phyloP scores from a whole-genome alignment of 73 alveolate species.

The Paramecium tetraurelia region DNA sequence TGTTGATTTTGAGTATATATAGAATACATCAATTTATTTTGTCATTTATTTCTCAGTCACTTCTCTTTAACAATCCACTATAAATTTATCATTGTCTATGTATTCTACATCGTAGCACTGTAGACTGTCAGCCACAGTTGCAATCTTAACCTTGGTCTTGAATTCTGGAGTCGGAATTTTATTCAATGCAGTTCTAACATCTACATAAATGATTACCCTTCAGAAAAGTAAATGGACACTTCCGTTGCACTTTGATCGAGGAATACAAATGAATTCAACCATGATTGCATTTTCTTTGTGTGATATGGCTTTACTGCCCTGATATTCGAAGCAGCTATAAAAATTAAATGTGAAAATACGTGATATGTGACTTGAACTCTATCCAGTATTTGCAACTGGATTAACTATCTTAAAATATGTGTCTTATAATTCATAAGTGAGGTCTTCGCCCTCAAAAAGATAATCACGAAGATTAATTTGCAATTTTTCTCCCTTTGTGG shows the following conservation, averaged over 20 bases:
- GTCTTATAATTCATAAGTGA: not conserved
- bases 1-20: not conserved
- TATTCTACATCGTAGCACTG: constrained; percentile 11
- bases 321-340: not conserved
- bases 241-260: not conserved
- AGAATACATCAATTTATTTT: constrained; percentile 4
- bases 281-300: not conserved
- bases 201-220: not conserved
- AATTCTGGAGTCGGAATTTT: not conserved
- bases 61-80: not conserved
- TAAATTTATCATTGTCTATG: not conserved
- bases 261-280: constrained; percentile 24
- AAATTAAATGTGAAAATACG: not conserved
- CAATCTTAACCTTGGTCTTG: not conserved
- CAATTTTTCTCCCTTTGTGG: not conserved
- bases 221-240: not conserved
- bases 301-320: not conserved
- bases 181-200: not conserved
- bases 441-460: not conserved
- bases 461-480: not conserved
- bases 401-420: not conserved
- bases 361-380: not conserved
- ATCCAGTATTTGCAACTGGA: not conserved
- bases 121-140: not conserved
- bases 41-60: not conserved